Percentiles rank a stretch among this genome's conserved stretches.
phyloP scores from a whole-genome alignment of 129 eudicot genomes.

The Flaveria bidentis region DNA sequence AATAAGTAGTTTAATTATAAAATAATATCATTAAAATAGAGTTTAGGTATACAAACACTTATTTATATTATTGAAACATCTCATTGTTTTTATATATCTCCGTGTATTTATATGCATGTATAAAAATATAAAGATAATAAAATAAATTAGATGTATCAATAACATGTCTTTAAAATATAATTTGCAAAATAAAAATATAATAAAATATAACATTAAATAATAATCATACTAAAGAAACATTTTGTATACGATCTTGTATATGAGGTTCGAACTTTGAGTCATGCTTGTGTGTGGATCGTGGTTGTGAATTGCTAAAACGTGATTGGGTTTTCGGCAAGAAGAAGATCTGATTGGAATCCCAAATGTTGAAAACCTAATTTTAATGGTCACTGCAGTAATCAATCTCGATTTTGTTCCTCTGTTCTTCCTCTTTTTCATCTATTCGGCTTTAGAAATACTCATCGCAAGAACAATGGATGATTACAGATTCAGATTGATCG shows the following conservation, averaged over 20 bases:
- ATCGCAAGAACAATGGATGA: conserved; percentile 28
- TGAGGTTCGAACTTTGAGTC: not conserved
- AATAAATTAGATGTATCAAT: too few relatives aligned
- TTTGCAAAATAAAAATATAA: too few relatives aligned
- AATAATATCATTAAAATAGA: too few relatives aligned
- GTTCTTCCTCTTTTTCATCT: conserved; percentile 26
- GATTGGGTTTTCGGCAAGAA: not conserved
- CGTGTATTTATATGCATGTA: too few relatives aligned
- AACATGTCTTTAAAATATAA: too few relatives aligned
- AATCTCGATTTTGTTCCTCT: conserved; percentile 27
- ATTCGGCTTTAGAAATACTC: conserved; percentile 23
- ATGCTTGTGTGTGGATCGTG: not conserved
- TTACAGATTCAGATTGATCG: conserved; percentile 25
- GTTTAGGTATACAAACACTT: too few relatives aligned
- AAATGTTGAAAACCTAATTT: conserved; percentile 19
- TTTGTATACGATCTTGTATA: not conserved
- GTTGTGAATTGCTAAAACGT: not conserved
- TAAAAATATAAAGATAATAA: too few relatives aligned
- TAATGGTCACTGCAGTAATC: conserved; percentile 22
- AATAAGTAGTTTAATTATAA: too few relatives aligned
- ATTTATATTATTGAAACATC: too few relatives aligned
- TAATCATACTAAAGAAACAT: not conserved
- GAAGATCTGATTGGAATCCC: not conserved
- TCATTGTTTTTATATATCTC: too few relatives aligned
- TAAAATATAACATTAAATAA: not conserved